Percentiles rank a stretch among this genome's conserved stretches.
phyloP scores from a whole-genome alignment of 345 rosid genomes.

The Nephelium lappaceum region DNA sequence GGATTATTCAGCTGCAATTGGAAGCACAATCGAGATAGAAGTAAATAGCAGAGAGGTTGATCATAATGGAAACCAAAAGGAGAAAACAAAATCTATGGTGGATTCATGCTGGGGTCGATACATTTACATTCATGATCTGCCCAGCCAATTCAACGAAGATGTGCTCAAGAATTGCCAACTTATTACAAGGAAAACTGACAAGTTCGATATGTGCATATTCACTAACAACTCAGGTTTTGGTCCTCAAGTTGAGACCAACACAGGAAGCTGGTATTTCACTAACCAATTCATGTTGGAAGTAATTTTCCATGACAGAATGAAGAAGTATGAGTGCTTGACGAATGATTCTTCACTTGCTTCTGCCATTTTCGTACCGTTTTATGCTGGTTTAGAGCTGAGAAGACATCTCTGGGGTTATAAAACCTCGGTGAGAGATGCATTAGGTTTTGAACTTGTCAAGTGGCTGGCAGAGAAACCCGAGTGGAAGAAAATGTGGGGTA shows the following conservation, averaged over 20 bases:
- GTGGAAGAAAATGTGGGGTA: constrained; percentile 43
- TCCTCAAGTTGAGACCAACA: constrained; percentile 31
- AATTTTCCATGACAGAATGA: constrained; percentile 49
- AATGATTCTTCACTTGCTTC: constrained; percentile 45
- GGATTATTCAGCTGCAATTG: background rate
- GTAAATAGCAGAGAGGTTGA: background rate
- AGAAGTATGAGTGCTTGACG: constrained; percentile 44
- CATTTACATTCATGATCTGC: constrained; percentile 44
- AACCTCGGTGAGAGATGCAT: constrained; percentile 35
- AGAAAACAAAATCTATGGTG: background rate
- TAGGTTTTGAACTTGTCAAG: constrained; percentile 30
- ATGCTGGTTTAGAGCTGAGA: constrained; percentile 48
- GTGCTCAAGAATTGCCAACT: constrained; percentile 33
- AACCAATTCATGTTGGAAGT: constrained; percentile 42
- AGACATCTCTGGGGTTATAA: constrained; percentile 46
- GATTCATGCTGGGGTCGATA: constrained; percentile 45
- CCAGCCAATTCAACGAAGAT: constrained; percentile 36
- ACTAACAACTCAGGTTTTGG: constrained; percentile 44
- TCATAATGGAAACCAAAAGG: background rate
- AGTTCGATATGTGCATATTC: constrained; percentile 38
- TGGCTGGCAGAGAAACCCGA: constrained; percentile 43
- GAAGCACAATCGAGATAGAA: background rate
- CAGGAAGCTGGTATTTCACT: constrained; percentile 44
- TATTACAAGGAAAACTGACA: constrained; percentile 31
- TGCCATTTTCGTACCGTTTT: constrained; percentile 46